Conservation (phyloP, 2,329 filamentous ascomycete genomes). For the Calonectria honghensis region DNA sequence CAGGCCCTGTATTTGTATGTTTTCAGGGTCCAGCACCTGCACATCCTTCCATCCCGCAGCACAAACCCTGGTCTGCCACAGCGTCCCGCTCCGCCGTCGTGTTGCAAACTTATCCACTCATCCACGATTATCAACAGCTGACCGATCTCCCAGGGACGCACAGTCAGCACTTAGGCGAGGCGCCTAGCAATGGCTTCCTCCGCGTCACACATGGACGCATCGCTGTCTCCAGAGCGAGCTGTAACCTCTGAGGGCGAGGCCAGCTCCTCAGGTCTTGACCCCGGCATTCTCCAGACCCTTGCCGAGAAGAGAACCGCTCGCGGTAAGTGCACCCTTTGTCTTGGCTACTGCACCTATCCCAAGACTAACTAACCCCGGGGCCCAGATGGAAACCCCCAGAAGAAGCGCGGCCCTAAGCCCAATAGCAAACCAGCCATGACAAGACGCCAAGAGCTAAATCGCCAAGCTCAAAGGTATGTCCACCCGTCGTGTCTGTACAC, state of each 20-base stretch:
- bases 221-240: slow-evolving; percentile 65
- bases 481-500: background rate
- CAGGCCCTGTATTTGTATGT: slow-evolving; percentile 32
- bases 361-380: slow-evolving; percentile 38
- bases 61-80: slow-evolving; percentile 34
- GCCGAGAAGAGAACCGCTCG: slow-evolving; percentile 86
- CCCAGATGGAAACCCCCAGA: slow-evolving; percentile 87
- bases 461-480: slow-evolving; percentile 92
- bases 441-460: slow-evolving; percentile 92
- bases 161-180: slow-evolving; percentile 35
- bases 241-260: slow-evolving; percentile 58
- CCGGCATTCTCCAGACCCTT: slow-evolving; percentile 80
- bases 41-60: slow-evolving; percentile 20
- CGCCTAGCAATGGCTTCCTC: slow-evolving; percentile 49
- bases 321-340: slow-evolving; percentile 69
- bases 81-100: slow-evolving; percentile 18
- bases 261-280: slow-evolving; percentile 68
- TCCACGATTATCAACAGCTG: slow-evolving; percentile 29
- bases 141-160: slow-evolving; percentile 33
- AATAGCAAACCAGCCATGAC: slow-evolving; percentile 97
- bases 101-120: slow-evolving; percentile 38
- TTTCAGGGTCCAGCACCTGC: slow-evolving; percentile 19
- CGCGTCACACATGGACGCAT: slow-evolving; percentile 65
- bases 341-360: slow-evolving; percentile 1
- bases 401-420: slow-evolving; percentile 94